Percentiles rank a stretch among this genome's conserved stretches.
Conservation (phyloP, 2,329 filamentous ascomycete species). For the Ceratocystis alfenasii region DNA sequence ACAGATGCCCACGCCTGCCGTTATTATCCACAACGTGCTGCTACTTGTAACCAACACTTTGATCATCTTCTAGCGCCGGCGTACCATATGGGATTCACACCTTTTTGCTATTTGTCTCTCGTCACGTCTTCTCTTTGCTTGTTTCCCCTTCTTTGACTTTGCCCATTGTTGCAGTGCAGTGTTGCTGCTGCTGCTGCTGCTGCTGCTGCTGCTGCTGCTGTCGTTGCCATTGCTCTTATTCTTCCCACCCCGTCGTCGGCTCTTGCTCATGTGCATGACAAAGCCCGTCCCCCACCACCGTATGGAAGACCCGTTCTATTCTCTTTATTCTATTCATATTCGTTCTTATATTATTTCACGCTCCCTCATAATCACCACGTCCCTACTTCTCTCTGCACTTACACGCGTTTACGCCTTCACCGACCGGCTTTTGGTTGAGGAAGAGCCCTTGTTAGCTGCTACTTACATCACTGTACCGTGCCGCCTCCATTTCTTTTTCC, state of each 20-base stretch:
- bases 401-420: constrained; percentile 9
- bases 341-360: background rate
- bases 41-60: constrained; percentile 2
- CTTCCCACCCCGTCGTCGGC: background rate
- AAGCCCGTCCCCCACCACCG: too few species aligned
- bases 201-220: background rate
- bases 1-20: background rate
- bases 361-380: background rate
- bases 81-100: background rate
- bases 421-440: background rate
- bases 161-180: too few species aligned
- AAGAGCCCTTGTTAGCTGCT: background rate
- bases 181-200: background rate
- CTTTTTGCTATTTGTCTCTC: constrained; percentile 1
- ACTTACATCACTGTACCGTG: constrained; percentile 15
- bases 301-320: background rate
- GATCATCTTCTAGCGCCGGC: background rate
- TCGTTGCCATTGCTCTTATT: background rate
- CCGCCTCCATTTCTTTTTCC: constrained; percentile 22
- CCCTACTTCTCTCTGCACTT: constrained; percentile 7
- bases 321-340: background rate
- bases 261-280: background rate
- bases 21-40: background rate
- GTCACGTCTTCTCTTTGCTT: background rate
- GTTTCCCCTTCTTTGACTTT: background rate